Conservation (phyloP, 2,329 filamentous ascomycete species). For the Biscogniauxia marginata region DNA sequence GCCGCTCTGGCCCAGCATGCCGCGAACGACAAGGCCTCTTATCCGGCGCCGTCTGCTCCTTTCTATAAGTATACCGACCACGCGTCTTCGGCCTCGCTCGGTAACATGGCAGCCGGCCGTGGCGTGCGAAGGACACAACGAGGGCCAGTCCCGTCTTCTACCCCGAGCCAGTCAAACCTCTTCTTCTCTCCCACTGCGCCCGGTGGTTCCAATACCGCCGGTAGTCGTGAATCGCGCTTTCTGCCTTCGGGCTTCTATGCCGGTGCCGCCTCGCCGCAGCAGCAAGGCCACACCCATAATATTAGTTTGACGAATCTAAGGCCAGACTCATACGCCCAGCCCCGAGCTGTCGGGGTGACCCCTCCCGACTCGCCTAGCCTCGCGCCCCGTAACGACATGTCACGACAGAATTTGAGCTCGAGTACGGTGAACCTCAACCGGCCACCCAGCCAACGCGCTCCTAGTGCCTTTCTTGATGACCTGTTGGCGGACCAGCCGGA, state of each 20-base stretch:
- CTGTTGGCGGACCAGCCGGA: constrained; percentile 73
- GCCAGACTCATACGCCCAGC: constrained; percentile 55
- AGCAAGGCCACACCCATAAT: constrained; percentile 47
- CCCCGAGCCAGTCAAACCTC: constrained; percentile 66
- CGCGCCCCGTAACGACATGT: constrained; percentile 37
- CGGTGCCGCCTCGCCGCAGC: constrained; percentile 52
- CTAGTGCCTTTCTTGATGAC: constrained; percentile 88
- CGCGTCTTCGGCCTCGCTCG: constrained; percentile 52
- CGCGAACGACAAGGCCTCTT: constrained; percentile 67
- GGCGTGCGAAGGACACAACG: constrained; percentile 51
- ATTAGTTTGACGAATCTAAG: constrained; percentile 63
- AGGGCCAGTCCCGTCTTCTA: constrained; percentile 52
- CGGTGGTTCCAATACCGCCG: constrained; percentile 46
- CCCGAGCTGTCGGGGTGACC: constrained; percentile 47
- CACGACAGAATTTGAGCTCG: constrained; percentile 49
- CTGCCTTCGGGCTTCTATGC: constrained; percentile 90
- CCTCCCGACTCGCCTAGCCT: constrained; percentile 65
- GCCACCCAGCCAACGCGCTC: constrained; percentile 68
- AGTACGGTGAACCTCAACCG: constrained; percentile 67
- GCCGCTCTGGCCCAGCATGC: constrained; percentile 74
- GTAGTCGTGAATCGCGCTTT: constrained; percentile 72
- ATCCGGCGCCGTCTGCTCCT: constrained; percentile 54
- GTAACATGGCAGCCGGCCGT: constrained; percentile 48
- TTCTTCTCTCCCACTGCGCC: constrained; percentile 95
- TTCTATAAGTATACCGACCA: constrained; percentile 66